These are phyloP conservation scores for Bolboschoenus planiculmis DNA, from an alignment of 176 grass and related monocot species.

Conservation along the genomic window DNA sequence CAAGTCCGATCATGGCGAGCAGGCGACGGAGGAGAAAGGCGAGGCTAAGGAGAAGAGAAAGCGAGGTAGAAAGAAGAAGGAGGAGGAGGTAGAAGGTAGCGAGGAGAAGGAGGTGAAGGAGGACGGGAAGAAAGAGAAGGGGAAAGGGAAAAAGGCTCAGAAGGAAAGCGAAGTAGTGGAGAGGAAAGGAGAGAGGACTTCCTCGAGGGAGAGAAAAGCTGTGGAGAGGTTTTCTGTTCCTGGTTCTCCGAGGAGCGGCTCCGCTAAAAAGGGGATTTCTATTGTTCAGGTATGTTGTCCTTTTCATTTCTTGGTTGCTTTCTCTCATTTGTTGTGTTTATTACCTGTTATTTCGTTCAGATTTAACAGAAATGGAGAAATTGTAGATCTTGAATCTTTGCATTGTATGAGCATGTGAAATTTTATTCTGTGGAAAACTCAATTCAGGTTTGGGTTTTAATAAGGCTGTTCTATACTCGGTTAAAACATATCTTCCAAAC, in stretches of 20 bases:
- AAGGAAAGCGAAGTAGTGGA: constrained; percentile 16
- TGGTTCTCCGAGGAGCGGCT: constrained; percentile 27
- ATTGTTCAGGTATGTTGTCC: constrained; percentile 50
- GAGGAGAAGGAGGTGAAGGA: constrained; percentile 10
- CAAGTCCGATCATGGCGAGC: not conserved
- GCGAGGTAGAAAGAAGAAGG: not conserved
- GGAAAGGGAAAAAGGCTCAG: not conserved
- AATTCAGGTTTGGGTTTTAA: not conserved
- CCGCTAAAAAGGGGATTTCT: constrained; percentile 45
- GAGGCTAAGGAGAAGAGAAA: constrained; percentile 14
- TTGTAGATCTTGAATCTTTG: not conserved
- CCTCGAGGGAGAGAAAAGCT: constrained; percentile 78
- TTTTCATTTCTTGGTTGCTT: not conserved
- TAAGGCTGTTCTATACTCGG: not conserved
- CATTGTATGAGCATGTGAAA: not conserved
- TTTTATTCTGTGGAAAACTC: not conserved
- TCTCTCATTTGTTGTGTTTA: not conserved
- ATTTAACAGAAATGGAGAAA: not conserved
- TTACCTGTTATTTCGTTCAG: not conserved
- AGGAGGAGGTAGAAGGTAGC: not conserved
- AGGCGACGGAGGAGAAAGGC: not conserved
- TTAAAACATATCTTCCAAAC: not conserved
- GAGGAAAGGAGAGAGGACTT: constrained; percentile 42
- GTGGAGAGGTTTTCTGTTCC: constrained; percentile 80
- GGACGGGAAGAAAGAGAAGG: not conserved